A percentile compares a stretch with the other conserved stretches of the same genome.
phyloP scores from a whole-genome alignment of 169 alveolate species.

The Plasmodium reichenowi region DNA sequence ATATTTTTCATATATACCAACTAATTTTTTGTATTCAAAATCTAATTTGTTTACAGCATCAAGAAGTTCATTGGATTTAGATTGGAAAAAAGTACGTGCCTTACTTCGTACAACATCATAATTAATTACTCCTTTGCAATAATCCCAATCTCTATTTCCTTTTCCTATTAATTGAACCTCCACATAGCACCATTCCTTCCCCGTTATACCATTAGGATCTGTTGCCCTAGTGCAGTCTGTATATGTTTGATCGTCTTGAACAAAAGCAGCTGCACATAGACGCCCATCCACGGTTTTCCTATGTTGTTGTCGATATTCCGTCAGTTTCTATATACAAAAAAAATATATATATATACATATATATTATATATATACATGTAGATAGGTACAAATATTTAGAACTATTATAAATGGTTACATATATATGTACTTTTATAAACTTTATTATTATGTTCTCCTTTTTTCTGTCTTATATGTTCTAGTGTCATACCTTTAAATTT shows the following conservation, averaged over 20 bases:
- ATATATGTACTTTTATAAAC: neutral
- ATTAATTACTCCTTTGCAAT: conserved; percentile 88
- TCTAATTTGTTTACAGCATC: conserved; percentile 62
- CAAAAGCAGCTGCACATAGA: conserved; percentile 94
- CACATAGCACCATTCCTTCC: conserved; percentile 93
- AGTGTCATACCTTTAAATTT: conserved; percentile 52
- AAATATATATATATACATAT: conserved; percentile 4
- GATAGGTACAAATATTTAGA: neutral
- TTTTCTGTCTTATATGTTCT: neutral
- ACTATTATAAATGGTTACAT: conserved; percentile 2
- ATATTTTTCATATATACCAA: conserved; percentile 63
- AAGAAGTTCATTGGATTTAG: conserved; percentile 54
- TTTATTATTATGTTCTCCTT: neutral
- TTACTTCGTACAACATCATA: conserved; percentile 87
- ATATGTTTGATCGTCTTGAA: conserved; percentile 90
- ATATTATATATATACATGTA: conserved; percentile 18
- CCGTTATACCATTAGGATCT: conserved; percentile 92
- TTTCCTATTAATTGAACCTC: conserved; percentile 92
- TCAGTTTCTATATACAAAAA: conserved; percentile 83
- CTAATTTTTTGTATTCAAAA: conserved; percentile 43
- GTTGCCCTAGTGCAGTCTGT: conserved; percentile 92
- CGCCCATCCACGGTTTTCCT: conserved; percentile 92
- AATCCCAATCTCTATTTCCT: conserved; percentile 93
- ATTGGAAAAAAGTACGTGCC: conserved; percentile 77
- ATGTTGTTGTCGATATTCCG: conserved; percentile 92